Base-by-base conservation (phyloP, 495 filamentous ascomycete species). In the Aspergillus conjunctus region DNA sequence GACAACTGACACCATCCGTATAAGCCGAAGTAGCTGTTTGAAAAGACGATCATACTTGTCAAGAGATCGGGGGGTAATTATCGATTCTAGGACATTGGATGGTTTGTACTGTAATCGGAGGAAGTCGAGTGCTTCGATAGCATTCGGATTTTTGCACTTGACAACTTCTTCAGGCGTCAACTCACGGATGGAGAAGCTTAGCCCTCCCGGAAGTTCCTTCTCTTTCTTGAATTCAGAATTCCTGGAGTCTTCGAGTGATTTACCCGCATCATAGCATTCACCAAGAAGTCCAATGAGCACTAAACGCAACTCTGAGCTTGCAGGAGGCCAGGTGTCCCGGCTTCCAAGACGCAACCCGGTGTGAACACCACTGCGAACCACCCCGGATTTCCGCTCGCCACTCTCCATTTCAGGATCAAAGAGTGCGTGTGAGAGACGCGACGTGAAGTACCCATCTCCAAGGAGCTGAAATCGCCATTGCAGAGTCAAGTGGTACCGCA, bases 61-160 rank as follows among this genome's bases (percentile, higher is more conserved):
- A 12, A 98, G 76, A 1, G 86, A 77, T 0, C 73, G 68, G 0
- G 83, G 75, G 0, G 90, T 90, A 22, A 98, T 87, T 55, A 97
- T 79, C 0, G 85, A 75, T 37, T 88, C 84, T 0, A 98, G 79
- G 3, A 89, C 83, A 3, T 81, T 66, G 0, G 93, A 91, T 0
- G 94, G 84, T 41, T 85, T 88, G 76, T 96, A 98, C 53, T 91
- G 87, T 4, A 98, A 77, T 3, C 88, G 85, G 17, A 98, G 79
- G 67, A 98, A 97, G 71, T 98, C 94, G 17, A 97, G 78, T 0
- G 94, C 94, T 71, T 91, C 87, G 32, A 97, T 82, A 0, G 85
- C 85, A 66, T 89, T 81, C 0, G 91, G 87, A 66, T 97, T 84
- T 76, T 91, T 86, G 69, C 89, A 91, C 62, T 82, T 85, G 37